phyloP scores from a whole-genome alignment of 768 basidiomycete genomes.

The Paxillus ammoniavirescens region DNA sequence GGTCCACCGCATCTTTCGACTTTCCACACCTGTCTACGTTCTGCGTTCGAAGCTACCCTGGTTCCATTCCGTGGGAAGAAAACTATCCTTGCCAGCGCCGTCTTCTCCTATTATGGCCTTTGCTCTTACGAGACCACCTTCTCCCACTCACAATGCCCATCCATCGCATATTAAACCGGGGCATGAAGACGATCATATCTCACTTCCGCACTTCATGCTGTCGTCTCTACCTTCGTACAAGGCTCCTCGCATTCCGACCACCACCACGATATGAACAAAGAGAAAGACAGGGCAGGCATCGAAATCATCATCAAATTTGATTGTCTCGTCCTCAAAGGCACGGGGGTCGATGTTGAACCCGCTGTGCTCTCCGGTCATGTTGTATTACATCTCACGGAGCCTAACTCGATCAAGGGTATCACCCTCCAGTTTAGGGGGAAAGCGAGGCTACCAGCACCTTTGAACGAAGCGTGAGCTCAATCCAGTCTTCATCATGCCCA shows the following conservation, averaged over 20 bases:
- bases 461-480: constrained; percentile 57
- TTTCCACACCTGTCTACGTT: neutral
- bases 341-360: constrained; percentile 82
- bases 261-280: constrained; percentile 41
- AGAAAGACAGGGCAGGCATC: constrained; percentile 53
- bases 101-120: constrained; percentile 31
- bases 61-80: neutral
- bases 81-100: neutral
- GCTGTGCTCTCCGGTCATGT: constrained; percentile 79
- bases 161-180: constrained; percentile 19
- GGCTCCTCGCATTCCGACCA: constrained; percentile 17
- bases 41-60: neutral
- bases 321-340: constrained; percentile 69
- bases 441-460: constrained; percentile 61
- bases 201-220: constrained; percentile 38
- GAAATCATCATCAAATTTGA: constrained; percentile 78
- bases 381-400: constrained; percentile 73
- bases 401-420: constrained; percentile 81
- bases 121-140: constrained; percentile 33
- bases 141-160: constrained; percentile 23
- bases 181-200: constrained; percentile 33
- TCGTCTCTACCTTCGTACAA: constrained; percentile 30
- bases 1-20: neutral
- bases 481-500: constrained; percentile 2
- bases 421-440: constrained; percentile 85